Evolutionary conservation across 1,284 basidiomycete species (phyloP).

Genomic region (Inonotus obliquus): DNA sequence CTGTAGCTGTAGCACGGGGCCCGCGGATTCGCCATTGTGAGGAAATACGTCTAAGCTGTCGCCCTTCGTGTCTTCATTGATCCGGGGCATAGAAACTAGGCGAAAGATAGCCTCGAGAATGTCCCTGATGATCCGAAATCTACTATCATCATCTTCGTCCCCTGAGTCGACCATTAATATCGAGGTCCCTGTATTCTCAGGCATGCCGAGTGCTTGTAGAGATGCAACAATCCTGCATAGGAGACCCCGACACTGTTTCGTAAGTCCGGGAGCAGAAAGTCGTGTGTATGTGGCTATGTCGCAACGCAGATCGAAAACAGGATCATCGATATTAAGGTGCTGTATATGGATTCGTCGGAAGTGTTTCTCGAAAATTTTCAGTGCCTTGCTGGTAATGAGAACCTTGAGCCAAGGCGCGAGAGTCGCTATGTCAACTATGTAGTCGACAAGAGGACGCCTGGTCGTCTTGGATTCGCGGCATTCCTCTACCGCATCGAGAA

Average conservation of each 20-base stretch:
- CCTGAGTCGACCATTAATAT: background rate
- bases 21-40: background rate
- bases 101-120: background rate
- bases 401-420: background rate
- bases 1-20: background rate
- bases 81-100: background rate
- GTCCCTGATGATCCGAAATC: background rate
- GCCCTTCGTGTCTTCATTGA: too few relatives aligned
- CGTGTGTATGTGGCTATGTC: background rate
- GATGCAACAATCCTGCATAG: background rate
- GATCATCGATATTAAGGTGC: background rate
- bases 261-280: background rate
- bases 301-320: background rate
- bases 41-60: too few relatives aligned
- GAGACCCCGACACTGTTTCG: background rate
- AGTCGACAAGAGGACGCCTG: background rate
- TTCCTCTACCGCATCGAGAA: background rate
- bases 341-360: background rate
- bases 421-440: background rate
- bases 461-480: background rate
- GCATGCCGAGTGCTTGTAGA: background rate
- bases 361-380: background rate
- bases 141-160: background rate
- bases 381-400: background rate
- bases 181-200: background rate